Evolutionary conservation across 345 rosid species (phyloP).

Genomic region (Pelargonium nanum): DNA sequence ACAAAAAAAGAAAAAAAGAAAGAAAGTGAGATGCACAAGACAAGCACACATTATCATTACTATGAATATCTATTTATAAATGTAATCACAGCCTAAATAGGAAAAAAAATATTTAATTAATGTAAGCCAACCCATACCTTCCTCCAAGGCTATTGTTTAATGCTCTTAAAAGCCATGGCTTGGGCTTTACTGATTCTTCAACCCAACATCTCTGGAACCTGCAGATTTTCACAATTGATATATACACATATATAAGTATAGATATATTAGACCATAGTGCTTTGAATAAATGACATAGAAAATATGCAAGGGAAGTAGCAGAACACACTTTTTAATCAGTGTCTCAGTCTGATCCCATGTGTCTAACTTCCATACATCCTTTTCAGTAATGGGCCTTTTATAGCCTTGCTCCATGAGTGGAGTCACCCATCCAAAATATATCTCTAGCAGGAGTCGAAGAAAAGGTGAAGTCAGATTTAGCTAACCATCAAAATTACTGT

Average conservation of each 20-base stretch:
- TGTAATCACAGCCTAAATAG: background rate
- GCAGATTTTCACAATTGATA: slow-evolving; percentile 9
- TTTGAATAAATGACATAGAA: background rate
- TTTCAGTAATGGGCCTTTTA: slow-evolving; percentile 77
- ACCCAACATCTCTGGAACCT: slow-evolving; percentile 80
- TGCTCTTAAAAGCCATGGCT: slow-evolving; percentile 87
- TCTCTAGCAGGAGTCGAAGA: slow-evolving; percentile 35
- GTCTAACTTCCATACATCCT: slow-evolving; percentile 87
- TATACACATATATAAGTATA: slow-evolving; percentile 1
- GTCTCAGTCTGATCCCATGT: slow-evolving; percentile 89
- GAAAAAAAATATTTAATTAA: background rate
- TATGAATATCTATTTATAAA: background rate
- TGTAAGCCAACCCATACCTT: slow-evolving; percentile 33
- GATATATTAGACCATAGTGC: background rate
- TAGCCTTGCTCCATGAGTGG: slow-evolving; percentile 83
- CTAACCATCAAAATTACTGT: background rate
- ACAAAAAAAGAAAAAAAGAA: background rate
- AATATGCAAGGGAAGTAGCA: slow-evolving; percentile 12
- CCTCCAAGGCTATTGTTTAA: slow-evolving; percentile 73
- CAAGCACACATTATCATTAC: background rate
- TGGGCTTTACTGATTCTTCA: slow-evolving; percentile 52
- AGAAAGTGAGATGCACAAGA: background rate
- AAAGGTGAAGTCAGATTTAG: background rate
- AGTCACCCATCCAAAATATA: slow-evolving; percentile 75
- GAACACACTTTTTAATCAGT: slow-evolving; percentile 45